Conservation (phyloP, 306 rosid species). For the Canavalia gladiata region DNA sequence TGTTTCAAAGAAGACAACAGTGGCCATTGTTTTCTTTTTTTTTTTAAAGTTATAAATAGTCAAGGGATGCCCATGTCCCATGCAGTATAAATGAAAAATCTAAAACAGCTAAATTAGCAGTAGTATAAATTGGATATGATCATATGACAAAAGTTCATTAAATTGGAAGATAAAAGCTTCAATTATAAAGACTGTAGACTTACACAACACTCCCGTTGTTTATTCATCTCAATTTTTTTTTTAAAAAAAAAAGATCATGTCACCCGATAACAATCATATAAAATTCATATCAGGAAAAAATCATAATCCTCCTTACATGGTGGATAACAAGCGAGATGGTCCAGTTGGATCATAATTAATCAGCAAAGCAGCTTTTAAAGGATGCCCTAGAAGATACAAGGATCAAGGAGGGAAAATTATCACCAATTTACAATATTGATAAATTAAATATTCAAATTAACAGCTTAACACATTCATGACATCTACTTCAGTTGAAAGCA, state of each 20-base stretch:
- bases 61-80: neutral
- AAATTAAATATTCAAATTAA: neutral
- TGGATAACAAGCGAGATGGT: slow-evolving; percentile 90
- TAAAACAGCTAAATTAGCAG: neutral
- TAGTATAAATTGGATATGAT: neutral
- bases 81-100: slow-evolving; percentile 18
- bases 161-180: neutral
- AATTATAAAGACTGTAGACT: neutral
- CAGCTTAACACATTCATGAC: neutral
- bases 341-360: slow-evolving; percentile 88
- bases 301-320: slow-evolving; percentile 65
- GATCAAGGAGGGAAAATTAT: neutral
- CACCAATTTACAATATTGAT: neutral
- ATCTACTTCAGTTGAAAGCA: neutral
- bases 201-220: neutral
- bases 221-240: slow-evolving; percentile 13
- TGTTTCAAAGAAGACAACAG: neutral
- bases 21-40: neutral
- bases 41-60: neutral
- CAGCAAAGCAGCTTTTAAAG: slow-evolving; percentile 84
- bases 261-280: neutral
- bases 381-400: slow-evolving; percentile 55
- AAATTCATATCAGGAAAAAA: slow-evolving; percentile 29
- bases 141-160: neutral
- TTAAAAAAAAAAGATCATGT: neutral